Percentiles rank a stretch among this genome's conserved stretches.
These are phyloP conservation scores for Thielaviopsis ethacetica DNA, from an alignment of 2,329 filamentous ascomycete species.

Conservation along the genomic window DNA sequence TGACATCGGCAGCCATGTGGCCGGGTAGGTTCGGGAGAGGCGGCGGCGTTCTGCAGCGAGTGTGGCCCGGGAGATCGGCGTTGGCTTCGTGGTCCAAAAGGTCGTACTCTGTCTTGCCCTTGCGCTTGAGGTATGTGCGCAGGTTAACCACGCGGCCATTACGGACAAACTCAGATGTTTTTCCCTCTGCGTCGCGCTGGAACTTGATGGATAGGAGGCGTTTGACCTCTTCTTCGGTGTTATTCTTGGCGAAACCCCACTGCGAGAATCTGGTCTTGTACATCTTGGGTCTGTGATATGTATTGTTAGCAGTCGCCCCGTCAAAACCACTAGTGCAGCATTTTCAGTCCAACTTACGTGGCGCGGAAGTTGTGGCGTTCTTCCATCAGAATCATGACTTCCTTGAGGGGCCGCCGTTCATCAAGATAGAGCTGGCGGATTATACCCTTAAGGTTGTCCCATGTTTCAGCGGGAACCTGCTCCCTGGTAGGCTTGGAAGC, in stretches of 20 bases:
- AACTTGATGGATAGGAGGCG: conserved; percentile 34
- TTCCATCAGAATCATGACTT: conserved; percentile 35
- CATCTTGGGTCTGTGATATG: conserved; percentile 30
- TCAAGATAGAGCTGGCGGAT: conserved; percentile 31
- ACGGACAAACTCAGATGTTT: conserved; percentile 35
- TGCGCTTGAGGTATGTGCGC: conserved; percentile 34
- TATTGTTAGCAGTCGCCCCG: conserved; percentile 2
- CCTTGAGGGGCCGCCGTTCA: conserved; percentile 33
- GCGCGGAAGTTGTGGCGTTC: conserved; percentile 31
- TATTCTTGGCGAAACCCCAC: conserved; percentile 39
- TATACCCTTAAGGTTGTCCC: conserved; percentile 30
- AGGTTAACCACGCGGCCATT: conserved; percentile 36
- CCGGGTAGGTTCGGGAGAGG: conserved; percentile 25
- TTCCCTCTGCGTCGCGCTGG: conserved; percentile 34
- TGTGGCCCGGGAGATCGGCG: conserved; percentile 26
- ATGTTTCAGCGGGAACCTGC: conserved; percentile 28
- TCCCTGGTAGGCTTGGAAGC: conserved; percentile 19
- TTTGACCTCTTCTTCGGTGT: conserved; percentile 36
- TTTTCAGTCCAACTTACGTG: conserved; percentile 23
- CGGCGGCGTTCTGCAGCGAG: conserved; percentile 29
- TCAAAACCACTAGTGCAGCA: too few relatives aligned
- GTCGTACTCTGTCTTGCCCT: conserved; percentile 36
- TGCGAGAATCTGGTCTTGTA: conserved; percentile 39
- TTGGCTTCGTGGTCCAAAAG: conserved; percentile 29
- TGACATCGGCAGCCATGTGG: conserved; percentile 26